phyloP scores from a whole-genome alignment of 495 filamentous ascomycete genomes.

The Viridothelium virens region DNA sequence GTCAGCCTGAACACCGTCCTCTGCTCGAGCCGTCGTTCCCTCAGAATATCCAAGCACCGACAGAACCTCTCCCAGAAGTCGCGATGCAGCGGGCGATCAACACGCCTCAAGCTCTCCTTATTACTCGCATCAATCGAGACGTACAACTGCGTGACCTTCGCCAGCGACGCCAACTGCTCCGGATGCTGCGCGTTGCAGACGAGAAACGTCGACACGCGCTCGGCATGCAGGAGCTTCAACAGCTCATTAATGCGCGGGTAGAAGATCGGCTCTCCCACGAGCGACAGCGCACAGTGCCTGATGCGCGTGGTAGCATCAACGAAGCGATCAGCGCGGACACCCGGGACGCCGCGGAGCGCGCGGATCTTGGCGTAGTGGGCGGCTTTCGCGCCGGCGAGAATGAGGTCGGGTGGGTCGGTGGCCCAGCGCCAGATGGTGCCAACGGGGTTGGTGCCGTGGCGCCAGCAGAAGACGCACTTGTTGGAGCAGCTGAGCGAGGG shows the following conservation, averaged over 20 bases:
- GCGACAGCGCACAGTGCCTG: slow-evolving; percentile 78
- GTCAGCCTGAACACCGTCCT: slow-evolving; percentile 93
- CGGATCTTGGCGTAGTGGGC: slow-evolving; percentile 96
- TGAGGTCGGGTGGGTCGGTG: slow-evolving; percentile 78
- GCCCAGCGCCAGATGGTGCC: slow-evolving; percentile 95
- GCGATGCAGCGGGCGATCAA: slow-evolving; percentile 85
- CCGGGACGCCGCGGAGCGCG: slow-evolving; percentile 87
- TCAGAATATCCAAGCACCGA: slow-evolving; percentile 79
- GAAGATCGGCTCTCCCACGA: slow-evolving; percentile 96
- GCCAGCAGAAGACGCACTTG: slow-evolving; percentile 98
- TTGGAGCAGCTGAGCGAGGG: slow-evolving; percentile 93
- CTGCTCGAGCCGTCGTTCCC: slow-evolving; percentile 69
- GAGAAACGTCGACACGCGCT: slow-evolving; percentile 86
- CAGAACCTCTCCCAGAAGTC: slow-evolving; percentile 97
- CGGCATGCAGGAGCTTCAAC: slow-evolving; percentile 66
- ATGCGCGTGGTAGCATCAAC: slow-evolving; percentile 80
- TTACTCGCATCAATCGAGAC: slow-evolving; percentile 93
- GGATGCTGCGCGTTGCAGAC: slow-evolving; percentile 99
- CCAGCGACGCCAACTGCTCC: slow-evolving; percentile 71
- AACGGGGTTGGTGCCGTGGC: slow-evolving; percentile 93
- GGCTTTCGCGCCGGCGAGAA: slow-evolving; percentile 81
- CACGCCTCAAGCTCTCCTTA: slow-evolving; percentile 72
- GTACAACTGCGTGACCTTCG: slow-evolving; percentile 86
- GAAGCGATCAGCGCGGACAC: slow-evolving; percentile 84
- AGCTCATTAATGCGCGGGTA: slow-evolving; percentile 96